Conservation (phyloP, 805 yeast species). For the Metschnikowia kofuensis region DNA sequence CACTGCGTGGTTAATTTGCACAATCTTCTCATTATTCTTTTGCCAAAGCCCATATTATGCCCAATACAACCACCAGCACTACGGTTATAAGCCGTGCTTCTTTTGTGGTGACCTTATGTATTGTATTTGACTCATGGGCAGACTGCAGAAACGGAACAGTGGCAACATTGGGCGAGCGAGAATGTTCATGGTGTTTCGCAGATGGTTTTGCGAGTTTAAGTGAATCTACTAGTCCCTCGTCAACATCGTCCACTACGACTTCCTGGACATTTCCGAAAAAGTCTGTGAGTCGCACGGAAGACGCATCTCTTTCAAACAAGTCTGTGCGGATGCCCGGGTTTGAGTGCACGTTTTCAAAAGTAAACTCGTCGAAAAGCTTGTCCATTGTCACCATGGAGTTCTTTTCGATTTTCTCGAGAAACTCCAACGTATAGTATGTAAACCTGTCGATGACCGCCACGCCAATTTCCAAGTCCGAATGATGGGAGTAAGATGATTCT, state of each 20-base stretch:
- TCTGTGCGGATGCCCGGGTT: slow-evolving; percentile 92
- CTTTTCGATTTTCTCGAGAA: slow-evolving; percentile 75
- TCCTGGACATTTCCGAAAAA: slow-evolving; percentile 92
- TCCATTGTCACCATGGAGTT: slow-evolving; percentile 72
- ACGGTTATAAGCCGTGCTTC: slow-evolving; percentile 16
- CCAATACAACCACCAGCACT: slow-evolving; percentile 16
- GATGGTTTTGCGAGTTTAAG: not conserved
- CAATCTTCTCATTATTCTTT: slow-evolving; percentile 3
- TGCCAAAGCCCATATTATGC: slow-evolving; percentile 16
- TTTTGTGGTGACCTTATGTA: slow-evolving; percentile 15
- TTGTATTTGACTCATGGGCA: slow-evolving; percentile 7
- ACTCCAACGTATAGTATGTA: slow-evolving; percentile 88
- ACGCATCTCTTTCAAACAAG: slow-evolving; percentile 60
- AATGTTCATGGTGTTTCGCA: not conserved
- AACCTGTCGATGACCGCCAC: slow-evolving; percentile 97
- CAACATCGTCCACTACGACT: slow-evolving; percentile 59
- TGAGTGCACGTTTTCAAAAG: slow-evolving; percentile 82
- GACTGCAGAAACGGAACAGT: slow-evolving; percentile 7
- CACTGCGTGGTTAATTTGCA: too few relatives aligned
- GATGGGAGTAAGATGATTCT: slow-evolving; percentile 92
- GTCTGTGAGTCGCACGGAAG: slow-evolving; percentile 78
- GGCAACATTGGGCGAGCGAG: not conserved
- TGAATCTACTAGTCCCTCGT: slow-evolving; percentile 41
- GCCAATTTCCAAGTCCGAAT: slow-evolving; percentile 92
- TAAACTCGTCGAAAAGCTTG: slow-evolving; percentile 81